Evolutionary conservation across 2,329 filamentous ascomycete species (phyloP), one percentile per base, ranked within the genome.

Genomic region (Myriosclerotinia duriaeana): DNA sequence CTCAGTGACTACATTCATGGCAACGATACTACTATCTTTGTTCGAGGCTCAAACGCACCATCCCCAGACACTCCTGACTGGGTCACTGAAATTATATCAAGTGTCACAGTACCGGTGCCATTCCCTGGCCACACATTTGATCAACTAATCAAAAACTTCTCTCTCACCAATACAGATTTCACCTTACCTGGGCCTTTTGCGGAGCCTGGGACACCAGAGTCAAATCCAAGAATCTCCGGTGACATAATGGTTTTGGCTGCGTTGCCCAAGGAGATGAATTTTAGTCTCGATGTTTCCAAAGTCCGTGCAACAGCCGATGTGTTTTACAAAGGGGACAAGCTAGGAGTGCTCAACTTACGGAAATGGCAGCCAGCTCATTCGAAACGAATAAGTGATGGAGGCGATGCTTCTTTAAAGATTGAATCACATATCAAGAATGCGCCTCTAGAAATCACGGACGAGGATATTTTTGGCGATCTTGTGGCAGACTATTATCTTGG

Each of bases 341-440:
- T 99, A 67, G 95, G 95, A 48, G 85, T 89, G 65, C 83, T 99
- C 36, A 86, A 95, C 74, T 76, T 99, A 62, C 80, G 83, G 48
- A 83, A 93, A 72, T 98, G 94, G 94, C 92, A 97, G 76, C 79
- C 84, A 38, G 91, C 94, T 53, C 92, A 90, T 74, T 96, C 93
- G 12, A 91, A 86, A n/a, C 86, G 86, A 70, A 78, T 91, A 4
- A 81, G 84, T 50, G 79, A 83, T 8, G 81, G 85, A 42, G 83
- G 87, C 8, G 84, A 85, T 17, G 83, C 87, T 0, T 80, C 83
- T 2, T 81, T 99, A 15, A 82, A 89, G 62, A 91, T 99, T 22
- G 83, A 90, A 69, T 93, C 93, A 11, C 81, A 83, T 7, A 88
- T 99, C 69, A 81, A 89, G 61, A 84, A 97, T 69, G 92, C 89